phyloP scores from a whole-genome alignment of 208 protist species.

The Sergeia podlipaevii region DNA sequence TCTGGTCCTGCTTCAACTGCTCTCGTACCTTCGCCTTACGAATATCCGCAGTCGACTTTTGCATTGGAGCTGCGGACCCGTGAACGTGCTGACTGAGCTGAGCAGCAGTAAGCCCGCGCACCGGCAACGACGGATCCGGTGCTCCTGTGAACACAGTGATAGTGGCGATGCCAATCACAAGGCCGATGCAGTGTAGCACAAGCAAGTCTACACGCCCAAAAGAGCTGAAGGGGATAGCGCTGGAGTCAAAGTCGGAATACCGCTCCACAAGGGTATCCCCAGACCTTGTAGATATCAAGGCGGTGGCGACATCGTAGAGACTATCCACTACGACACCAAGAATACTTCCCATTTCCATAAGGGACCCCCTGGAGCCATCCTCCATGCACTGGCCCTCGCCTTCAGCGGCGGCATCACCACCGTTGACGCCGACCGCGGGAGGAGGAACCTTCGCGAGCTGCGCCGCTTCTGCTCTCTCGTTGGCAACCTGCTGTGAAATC shows the following conservation, averaged over 20 bases:
- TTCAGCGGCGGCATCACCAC: not conserved
- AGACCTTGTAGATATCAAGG: too few relatives aligned
- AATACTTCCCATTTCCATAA: conserved; percentile 7
- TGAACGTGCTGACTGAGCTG: too few relatives aligned
- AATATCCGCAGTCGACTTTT: too few relatives aligned
- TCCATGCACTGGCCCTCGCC: conserved; percentile 3
- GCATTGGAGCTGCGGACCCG: too few relatives aligned
- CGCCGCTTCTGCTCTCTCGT: not conserved
- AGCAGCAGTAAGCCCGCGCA: too few relatives aligned
- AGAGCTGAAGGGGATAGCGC: conserved; percentile 7
- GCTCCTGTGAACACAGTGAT: too few relatives aligned
- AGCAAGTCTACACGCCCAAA: conserved; percentile 15
- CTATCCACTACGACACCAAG: conserved; percentile 8
- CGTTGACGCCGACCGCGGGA: not conserved
- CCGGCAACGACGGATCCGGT: too few relatives aligned
- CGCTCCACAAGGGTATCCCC: conserved; percentile 1
- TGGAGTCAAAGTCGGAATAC: conserved; percentile 7
- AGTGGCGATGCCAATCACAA: conserved; percentile 12
- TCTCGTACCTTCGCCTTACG: too few relatives aligned
- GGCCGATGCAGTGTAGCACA: conserved; percentile 11
- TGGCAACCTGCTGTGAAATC: not conserved
- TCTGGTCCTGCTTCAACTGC: too few relatives aligned
- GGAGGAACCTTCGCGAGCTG: not conserved
- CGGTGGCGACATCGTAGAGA: conserved; percentile 14
- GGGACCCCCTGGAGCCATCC: not conserved